Percentiles rank a stretch among this genome's conserved stretches.
Evolutionary conservation across 1,284 basidiomycete species (phyloP).

Genomic region (Puccinia polysora): DNA sequence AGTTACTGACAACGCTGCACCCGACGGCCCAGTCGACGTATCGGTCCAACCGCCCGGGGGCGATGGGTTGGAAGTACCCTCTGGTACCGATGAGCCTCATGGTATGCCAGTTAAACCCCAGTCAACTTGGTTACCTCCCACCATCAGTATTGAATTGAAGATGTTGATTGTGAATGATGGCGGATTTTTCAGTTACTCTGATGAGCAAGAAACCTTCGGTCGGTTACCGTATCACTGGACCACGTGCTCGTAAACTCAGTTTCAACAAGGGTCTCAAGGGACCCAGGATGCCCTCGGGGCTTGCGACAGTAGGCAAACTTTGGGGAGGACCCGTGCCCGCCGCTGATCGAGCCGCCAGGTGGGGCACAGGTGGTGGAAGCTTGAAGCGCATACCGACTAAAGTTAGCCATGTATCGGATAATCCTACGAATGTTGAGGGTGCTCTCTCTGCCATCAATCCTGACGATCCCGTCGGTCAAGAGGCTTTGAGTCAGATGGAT

Average conservation of each 20-base stretch:
- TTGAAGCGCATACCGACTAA: constrained; percentile 25
- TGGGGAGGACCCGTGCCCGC: constrained; percentile 41
- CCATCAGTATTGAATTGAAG: no score
- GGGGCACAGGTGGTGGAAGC: constrained; percentile 22
- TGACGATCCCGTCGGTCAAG: constrained; percentile 35
- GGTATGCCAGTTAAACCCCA: constrained; percentile 9
- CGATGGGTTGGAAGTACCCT: constrained; percentile 4
- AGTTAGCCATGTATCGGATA: not conserved
- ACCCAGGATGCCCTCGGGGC: constrained; percentile 28
- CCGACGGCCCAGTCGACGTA: constrained; percentile 15
- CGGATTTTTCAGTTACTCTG: constrained; percentile 21
- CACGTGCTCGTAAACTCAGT: constrained; percentile 38
- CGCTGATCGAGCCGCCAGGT: constrained; percentile 39
- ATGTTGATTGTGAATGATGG: no score
- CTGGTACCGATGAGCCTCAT: constrained; percentile 7
- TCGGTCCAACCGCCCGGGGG: constrained; percentile 12
- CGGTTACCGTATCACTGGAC: constrained; percentile 21
- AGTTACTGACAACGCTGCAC: not conserved
- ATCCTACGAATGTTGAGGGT: constrained; percentile 24
- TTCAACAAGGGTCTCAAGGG: constrained; percentile 32
- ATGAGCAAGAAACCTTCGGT: constrained; percentile 41
- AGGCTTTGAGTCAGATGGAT: constrained; percentile 30
- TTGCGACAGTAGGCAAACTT: constrained; percentile 33
- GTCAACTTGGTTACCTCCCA: not conserved
- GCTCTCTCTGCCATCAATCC: constrained; percentile 26